Conservation (phyloP, 345 rosid species). For the Sonneratia caseolaris region DNA sequence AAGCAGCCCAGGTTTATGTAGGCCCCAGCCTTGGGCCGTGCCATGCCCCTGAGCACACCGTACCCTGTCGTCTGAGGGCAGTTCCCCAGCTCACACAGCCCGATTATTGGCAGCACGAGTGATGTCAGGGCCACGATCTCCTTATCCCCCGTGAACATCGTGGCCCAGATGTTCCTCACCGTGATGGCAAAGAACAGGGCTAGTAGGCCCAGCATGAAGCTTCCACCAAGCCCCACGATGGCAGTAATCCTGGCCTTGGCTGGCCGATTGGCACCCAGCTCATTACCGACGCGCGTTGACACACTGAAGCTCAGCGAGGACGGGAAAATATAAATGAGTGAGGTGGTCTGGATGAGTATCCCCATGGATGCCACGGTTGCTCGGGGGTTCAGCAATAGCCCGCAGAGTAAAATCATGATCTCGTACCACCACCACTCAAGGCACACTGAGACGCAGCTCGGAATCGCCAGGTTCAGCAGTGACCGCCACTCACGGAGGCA, state of each 20-base stretch:
- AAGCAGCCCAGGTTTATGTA: constrained; percentile 28
- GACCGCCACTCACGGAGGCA: constrained; percentile 31
- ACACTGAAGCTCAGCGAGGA: constrained; percentile 37
- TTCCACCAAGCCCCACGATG: constrained; percentile 7
- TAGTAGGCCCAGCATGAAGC: constrained; percentile 13
- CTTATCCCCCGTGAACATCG: constrained; percentile 15
- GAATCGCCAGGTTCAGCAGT: constrained; percentile 25
- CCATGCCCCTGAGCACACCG: constrained; percentile 30
- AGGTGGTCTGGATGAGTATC: constrained; percentile 34
- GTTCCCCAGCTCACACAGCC: constrained; percentile 27
- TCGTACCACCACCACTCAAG: constrained; percentile 56
- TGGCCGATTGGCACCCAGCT: constrained; percentile 23
- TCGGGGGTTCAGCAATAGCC: constrained; percentile 30
- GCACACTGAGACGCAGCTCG: constrained; percentile 39
- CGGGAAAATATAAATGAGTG: constrained; percentile 39
- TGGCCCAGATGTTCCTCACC: constrained; percentile 16
- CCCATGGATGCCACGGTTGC: constrained; percentile 41
- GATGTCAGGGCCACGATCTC: constrained; percentile 16
- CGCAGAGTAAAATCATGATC: constrained; percentile 38
- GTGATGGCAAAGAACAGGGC: constrained; percentile 13
- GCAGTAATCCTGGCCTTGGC: constrained; percentile 14
- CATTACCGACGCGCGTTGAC: constrained; percentile 37
- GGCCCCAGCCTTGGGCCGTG: constrained; percentile 33
- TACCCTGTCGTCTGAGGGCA: constrained; percentile 28
- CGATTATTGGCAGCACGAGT: constrained; percentile 21